Percentiles rank a stretch among this genome's conserved stretches.
Conservation (phyloP, 2,329 filamentous ascomycete genomes). For the Botrytis aclada region DNA sequence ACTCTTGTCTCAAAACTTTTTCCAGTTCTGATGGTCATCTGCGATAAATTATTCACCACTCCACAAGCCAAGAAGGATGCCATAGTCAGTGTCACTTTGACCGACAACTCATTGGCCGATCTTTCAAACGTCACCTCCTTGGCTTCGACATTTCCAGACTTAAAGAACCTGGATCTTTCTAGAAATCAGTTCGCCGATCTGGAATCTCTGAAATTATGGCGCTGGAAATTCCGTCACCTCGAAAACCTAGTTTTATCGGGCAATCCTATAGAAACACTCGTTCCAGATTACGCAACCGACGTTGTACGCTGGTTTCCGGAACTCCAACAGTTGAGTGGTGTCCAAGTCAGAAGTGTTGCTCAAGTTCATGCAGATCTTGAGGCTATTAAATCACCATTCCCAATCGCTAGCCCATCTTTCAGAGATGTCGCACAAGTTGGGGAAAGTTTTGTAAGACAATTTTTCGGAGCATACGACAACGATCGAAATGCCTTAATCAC, state of each 20-base stretch:
- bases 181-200: slow-evolving; percentile 73
- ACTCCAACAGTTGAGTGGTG: slow-evolving; percentile 72
- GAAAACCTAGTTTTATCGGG: slow-evolving; percentile 76
- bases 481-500: slow-evolving; percentile 62
- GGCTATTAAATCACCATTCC: slow-evolving; percentile 54
- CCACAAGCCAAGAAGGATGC: slow-evolving; percentile 70
- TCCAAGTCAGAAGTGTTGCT: slow-evolving; percentile 69
- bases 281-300: slow-evolving; percentile 65
- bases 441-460: slow-evolving; percentile 72
- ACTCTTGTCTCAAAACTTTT: slow-evolving; percentile 75
- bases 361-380: slow-evolving; percentile 58
- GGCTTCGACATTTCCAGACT: slow-evolving; percentile 74
- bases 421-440: slow-evolving; percentile 70
- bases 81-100: slow-evolving; percentile 77
- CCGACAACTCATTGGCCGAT: slow-evolving; percentile 73
- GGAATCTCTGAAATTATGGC: slow-evolving; percentile 70
- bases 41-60: slow-evolving; percentile 72
- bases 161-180: slow-evolving; percentile 86
- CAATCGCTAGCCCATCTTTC: slow-evolving; percentile 63
- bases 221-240: slow-evolving; percentile 71
- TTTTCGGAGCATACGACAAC: slow-evolving; percentile 70
- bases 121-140: slow-evolving; percentile 71
- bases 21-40: slow-evolving; percentile 84
- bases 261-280: slow-evolving; percentile 66
- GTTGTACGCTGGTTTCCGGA: slow-evolving; percentile 80